A percentile compares a stretch with the other conserved stretches of the same genome.
phyloP scores from a whole-genome alignment of 805 yeast species.

The Pichia membranifaciens region DNA sequence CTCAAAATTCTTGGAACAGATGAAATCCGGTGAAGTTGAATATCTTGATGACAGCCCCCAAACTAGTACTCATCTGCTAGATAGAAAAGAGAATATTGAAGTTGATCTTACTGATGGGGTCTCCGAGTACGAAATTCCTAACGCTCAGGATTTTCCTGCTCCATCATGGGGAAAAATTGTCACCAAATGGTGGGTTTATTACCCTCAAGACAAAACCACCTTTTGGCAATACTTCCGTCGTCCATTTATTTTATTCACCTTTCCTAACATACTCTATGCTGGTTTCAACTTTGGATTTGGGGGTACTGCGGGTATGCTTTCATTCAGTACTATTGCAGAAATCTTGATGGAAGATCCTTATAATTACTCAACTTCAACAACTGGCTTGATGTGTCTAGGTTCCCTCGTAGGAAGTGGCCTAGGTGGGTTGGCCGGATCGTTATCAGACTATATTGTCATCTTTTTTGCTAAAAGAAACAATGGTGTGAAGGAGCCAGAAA shows the following conservation, averaged over 20 bases:
- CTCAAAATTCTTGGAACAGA: neutral
- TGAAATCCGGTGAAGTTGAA: neutral
- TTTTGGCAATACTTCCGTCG: conserved; percentile 4
- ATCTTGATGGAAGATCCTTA: conserved; percentile 4
- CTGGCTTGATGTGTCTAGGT: conserved; percentile 4
- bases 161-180: neutral
- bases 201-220: neutral
- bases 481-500: conserved; percentile 5
- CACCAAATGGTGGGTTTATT: conserved; percentile 3
- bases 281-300: conserved; percentile 1
- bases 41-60: neutral
- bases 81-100: neutral
- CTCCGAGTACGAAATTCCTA: neutral
- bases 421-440: neutral
- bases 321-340: conserved; percentile 3
- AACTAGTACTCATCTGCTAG: neutral
- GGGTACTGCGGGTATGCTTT: conserved; percentile 1
- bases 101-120: neutral
- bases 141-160: neutral
- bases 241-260: conserved; percentile 2
- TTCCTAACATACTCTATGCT: neutral
- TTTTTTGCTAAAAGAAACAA: conserved; percentile 1
- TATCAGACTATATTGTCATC: neutral
- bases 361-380: conserved; percentile 1
- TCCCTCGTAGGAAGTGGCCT: neutral